A percentile compares a stretch with the other conserved stretches of the same genome.
Conservation (phyloP, 345 rosid genomes). For the Brassica nigra region DNA sequence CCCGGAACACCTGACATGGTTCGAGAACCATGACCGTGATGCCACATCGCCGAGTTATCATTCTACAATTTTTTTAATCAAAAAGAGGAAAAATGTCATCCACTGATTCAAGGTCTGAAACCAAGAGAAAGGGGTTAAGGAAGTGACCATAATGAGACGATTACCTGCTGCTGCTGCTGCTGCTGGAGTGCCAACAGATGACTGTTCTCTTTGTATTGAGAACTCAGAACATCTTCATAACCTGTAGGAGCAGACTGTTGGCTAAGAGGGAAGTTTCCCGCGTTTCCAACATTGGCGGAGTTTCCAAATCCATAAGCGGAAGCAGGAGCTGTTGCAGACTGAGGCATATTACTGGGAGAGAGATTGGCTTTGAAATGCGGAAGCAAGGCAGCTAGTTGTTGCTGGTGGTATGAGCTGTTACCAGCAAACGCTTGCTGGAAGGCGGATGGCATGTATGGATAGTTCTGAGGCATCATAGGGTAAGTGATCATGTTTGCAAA, state of each 20-base stretch:
- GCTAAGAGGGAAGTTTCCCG: slow-evolving; percentile 73
- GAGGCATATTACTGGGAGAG: slow-evolving; percentile 83
- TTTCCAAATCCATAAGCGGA: slow-evolving; percentile 88
- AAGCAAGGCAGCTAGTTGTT: slow-evolving; percentile 76
- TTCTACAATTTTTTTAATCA: slow-evolving; percentile 47
- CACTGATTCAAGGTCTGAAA: neutral
- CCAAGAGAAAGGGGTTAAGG: neutral
- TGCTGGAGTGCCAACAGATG: slow-evolving; percentile 82
- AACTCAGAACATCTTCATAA: slow-evolving; percentile 73
- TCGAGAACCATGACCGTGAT: slow-evolving; percentile 78
- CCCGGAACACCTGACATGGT: slow-evolving; percentile 72
- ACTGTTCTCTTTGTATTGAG: slow-evolving; percentile 83
- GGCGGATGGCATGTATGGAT: slow-evolving; percentile 87
- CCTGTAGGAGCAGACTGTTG: slow-evolving; percentile 66
- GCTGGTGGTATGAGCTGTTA: slow-evolving; percentile 81
- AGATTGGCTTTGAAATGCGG: slow-evolving; percentile 89
- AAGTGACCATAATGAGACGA: neutral
- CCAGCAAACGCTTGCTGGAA: slow-evolving; percentile 88
- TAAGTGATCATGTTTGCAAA: slow-evolving; percentile 88
- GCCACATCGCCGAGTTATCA: slow-evolving; percentile 87
- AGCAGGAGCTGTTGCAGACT: slow-evolving; percentile 72
- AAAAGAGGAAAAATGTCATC: slow-evolving; percentile 9
- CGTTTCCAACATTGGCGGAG: slow-evolving; percentile 61
- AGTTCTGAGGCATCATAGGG: slow-evolving; percentile 90
- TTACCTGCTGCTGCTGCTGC: slow-evolving; percentile 53